Evolutionary conservation across 148 eudicot genomes (phyloP).

Genomic region (Vaccinium corymbosum): DNA sequence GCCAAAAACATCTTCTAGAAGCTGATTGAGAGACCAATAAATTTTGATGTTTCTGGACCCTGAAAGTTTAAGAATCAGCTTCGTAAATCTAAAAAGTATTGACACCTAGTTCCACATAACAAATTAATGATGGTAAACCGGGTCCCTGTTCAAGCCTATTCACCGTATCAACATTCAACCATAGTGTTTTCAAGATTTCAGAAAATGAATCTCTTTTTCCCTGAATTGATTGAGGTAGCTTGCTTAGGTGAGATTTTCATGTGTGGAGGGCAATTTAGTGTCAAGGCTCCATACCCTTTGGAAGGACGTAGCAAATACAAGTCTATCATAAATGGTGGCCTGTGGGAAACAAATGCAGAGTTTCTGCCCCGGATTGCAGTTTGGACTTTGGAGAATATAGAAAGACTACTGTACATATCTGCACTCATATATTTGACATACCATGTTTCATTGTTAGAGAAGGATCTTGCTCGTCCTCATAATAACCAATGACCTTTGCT

Average conservation of each 20-base stretch:
- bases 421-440: slow-evolving; percentile 20
- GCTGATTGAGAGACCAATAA: not conserved
- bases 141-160: not conserved
- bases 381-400: not conserved
- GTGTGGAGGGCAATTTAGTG: not conserved
- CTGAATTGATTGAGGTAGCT: not conserved
- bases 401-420: not conserved
- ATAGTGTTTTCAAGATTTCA: not conserved
- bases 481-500: slow-evolving; percentile 58
- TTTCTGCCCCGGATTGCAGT: not conserved
- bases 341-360: not conserved
- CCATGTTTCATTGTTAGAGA: slow-evolving; percentile 68
- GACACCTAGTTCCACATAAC: not conserved
- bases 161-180: not conserved
- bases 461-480: slow-evolving; percentile 50
- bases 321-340: not conserved
- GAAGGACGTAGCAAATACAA: not conserved
- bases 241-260: not conserved
- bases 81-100: not conserved
- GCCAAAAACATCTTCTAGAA: not conserved
- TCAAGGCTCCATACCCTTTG: not conserved
- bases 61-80: not conserved
- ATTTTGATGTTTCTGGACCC: not conserved
- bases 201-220: not conserved
- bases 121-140: not conserved